A percentile compares a stretch with the other conserved stretches of the same genome.
Conservation (phyloP, 352 stramenopile species). For the Phytophthora megakarya region DNA sequence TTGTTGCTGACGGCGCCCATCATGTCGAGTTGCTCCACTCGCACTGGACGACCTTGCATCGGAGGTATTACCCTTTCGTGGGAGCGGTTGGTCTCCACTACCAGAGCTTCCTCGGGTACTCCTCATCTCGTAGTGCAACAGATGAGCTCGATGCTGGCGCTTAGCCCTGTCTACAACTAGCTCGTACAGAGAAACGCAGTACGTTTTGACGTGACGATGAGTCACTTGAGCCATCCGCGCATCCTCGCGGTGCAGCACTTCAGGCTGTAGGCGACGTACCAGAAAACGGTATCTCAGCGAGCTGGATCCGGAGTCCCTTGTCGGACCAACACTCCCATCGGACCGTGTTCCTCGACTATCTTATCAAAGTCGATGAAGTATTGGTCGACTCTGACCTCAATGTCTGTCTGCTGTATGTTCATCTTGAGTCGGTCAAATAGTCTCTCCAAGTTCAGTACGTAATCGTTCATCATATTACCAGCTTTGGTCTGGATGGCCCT, state of each 20-base stretch:
- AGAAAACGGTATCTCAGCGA: background rate
- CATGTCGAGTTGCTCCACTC: no score
- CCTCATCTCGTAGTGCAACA: background rate
- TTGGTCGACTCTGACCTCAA: background rate
- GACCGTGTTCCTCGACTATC: background rate
- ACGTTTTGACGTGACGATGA: background rate
- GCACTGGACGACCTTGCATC: no score
- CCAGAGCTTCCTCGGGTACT: no score
- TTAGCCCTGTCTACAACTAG: background rate
- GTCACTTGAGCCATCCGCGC: background rate
- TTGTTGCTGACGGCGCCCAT: no score
- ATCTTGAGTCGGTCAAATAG: background rate
- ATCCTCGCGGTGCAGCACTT: background rate
- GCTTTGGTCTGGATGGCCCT: background rate
- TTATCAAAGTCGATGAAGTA: slow-evolving; percentile 1
- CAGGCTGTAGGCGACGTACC: background rate
- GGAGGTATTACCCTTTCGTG: no score
- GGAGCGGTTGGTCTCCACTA: no score
- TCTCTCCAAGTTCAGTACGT: background rate
- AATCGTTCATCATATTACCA: slow-evolving; percentile 1
- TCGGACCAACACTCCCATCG: background rate
- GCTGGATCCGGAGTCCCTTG: background rate
- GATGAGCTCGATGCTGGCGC: background rate
- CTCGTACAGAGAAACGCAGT: background rate
- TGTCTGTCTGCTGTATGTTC: slow-evolving; percentile 1